phyloP scores from a whole-genome alignment of 176 grass and related monocot genomes.

The Pontederia crassipes region DNA sequence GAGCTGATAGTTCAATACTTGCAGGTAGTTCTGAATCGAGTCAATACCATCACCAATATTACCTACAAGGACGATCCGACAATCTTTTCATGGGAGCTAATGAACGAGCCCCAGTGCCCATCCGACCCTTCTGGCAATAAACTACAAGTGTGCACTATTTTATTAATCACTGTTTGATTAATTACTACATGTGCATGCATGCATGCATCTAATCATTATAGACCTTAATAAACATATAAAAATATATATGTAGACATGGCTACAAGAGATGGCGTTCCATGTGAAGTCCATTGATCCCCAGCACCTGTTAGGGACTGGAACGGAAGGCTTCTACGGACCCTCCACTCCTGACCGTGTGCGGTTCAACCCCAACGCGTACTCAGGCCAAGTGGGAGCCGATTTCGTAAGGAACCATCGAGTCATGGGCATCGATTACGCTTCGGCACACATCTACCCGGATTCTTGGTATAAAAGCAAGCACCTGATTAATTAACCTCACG shows the following conservation, averaged over 20 bases:
- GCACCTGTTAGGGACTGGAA: slow-evolving; percentile 57
- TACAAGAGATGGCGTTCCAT: slow-evolving; percentile 70
- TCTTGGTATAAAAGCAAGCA: slow-evolving; percentile 29
- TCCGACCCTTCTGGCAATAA: slow-evolving; percentile 40
- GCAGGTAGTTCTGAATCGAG: slow-evolving; percentile 50
- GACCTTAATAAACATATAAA: neutral
- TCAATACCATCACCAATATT: slow-evolving; percentile 53
- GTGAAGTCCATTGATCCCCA: slow-evolving; percentile 45
- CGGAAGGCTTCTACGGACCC: slow-evolving; percentile 78
- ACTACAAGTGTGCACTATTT: slow-evolving; percentile 18
- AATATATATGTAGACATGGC: slow-evolving; percentile 41
- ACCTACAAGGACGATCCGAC: slow-evolving; percentile 64
- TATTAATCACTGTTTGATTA: neutral
- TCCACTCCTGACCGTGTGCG: slow-evolving; percentile 39
- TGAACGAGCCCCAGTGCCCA: slow-evolving; percentile 70
- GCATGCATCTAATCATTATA: neutral
- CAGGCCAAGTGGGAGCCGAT: slow-evolving; percentile 39
- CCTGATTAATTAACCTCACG: neutral
- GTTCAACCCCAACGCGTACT: slow-evolving; percentile 43
- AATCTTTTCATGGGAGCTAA: slow-evolving; percentile 84
- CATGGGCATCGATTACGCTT: slow-evolving; percentile 57
- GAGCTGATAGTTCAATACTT: neutral
- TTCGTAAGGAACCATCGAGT: slow-evolving; percentile 38
- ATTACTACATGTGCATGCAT: neutral
- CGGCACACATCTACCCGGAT: slow-evolving; percentile 87